phyloP scores from a whole-genome alignment of 164 flowering plant genomes.

The Sedum album region DNA sequence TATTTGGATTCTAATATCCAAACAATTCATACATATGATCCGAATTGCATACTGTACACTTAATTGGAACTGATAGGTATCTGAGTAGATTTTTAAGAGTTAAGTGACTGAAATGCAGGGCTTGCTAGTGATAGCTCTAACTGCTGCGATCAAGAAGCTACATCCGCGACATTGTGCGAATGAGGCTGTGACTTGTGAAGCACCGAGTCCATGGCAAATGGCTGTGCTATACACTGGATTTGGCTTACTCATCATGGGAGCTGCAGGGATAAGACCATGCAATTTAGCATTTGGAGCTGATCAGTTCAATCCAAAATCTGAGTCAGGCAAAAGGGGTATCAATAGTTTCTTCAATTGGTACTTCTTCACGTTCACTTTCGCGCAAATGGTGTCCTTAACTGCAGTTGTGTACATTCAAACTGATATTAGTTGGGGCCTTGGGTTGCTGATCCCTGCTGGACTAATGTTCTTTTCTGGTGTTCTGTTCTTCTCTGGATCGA shows the following conservation, averaged over 20 bases:
- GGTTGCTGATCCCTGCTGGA: conserved; percentile 26
- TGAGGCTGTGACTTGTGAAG: conserved; percentile 16
- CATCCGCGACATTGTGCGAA: conserved; percentile 30
- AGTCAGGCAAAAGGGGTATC: conserved; percentile 35
- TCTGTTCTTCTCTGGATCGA: conserved; percentile 29
- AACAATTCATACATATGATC: too few species aligned
- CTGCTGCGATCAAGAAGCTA: conserved; percentile 23
- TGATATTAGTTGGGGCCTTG: conserved; percentile 31
- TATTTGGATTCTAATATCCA: too few species aligned
- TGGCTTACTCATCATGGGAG: conserved; percentile 26
- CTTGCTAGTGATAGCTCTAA: conserved; percentile 28
- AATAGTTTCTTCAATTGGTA: conserved; percentile 48
- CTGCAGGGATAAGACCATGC: conserved; percentile 37
- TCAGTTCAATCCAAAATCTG: conserved; percentile 34
- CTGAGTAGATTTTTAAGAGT: background rate
- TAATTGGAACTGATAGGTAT: too few species aligned
- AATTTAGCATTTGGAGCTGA: conserved; percentile 43
- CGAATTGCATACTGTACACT: too few species aligned
- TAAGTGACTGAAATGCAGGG: conserved; percentile 20
- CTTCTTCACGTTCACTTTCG: conserved; percentile 34
- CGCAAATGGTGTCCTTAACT: conserved; percentile 34
- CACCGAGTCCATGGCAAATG: conserved; percentile 29
- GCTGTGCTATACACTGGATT: conserved; percentile 22
- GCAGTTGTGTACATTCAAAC: conserved; percentile 35
- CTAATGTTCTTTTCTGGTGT: conserved; percentile 29